These are phyloP conservation scores for Eucalyptus microcorys DNA, from an alignment of 345 rosid species.

Conservation along the genomic window DNA sequence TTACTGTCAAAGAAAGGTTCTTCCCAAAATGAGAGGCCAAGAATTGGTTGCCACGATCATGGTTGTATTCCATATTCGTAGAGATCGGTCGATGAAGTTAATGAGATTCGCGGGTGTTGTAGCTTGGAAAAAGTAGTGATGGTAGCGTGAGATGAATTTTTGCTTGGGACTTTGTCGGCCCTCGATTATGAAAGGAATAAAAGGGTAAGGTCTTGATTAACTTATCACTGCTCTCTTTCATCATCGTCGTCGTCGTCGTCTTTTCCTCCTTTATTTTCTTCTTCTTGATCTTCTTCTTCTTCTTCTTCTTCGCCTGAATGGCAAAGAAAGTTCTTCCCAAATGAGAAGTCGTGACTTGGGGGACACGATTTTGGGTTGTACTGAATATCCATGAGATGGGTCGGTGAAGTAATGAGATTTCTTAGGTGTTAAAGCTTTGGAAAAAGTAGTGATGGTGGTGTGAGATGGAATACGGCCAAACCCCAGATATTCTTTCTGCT, in stretches of 20 bases:
- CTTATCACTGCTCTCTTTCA: not conserved
- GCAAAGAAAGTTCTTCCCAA: not conserved
- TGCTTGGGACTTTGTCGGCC: too few species aligned
- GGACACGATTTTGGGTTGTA: not conserved
- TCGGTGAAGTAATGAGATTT: not conserved
- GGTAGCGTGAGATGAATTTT: not conserved
- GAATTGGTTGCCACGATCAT: not conserved
- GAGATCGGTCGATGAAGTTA: not conserved
- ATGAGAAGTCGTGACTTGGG: not conserved
- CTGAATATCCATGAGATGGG: not conserved
- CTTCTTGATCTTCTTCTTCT: not conserved
- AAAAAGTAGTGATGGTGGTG: not conserved
- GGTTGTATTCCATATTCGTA: not conserved
- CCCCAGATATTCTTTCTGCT: not conserved
- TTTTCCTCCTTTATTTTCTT: too few species aligned
- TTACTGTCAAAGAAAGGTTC: not conserved
- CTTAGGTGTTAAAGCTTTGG: not conserved
- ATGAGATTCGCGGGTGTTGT: not conserved
- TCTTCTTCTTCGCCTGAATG: not conserved
- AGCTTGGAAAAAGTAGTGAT: not conserved
- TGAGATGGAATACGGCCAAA: not conserved
- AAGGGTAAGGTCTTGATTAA: too few species aligned
- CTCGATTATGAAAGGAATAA: too few species aligned
- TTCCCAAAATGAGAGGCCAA: not conserved
- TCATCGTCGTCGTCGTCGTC: not conserved